Base-by-base conservation (phyloP, 345 rosid species). In the Rhodomyrtus tomentosa region DNA sequence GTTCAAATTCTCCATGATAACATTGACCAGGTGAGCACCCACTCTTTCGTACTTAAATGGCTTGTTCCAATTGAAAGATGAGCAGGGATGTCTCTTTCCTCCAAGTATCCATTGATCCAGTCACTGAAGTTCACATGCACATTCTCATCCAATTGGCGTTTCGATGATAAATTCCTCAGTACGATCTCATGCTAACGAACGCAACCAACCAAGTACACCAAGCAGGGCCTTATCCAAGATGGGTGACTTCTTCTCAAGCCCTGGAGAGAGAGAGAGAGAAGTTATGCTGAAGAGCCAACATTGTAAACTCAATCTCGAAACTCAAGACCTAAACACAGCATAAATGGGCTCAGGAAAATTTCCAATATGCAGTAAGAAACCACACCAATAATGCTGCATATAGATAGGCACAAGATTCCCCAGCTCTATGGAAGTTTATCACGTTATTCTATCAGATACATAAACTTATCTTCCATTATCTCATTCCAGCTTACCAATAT, bases 181-280 rank as follows among this genome's bases (percentile, higher is more conserved):
- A 38, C 55, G 74, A 76, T 80, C 59, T 92, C 88, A 92, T 49
- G 98, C 99, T 72, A 95, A 86, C 32, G 98, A 92, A 84, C 99
- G 91, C 81, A 95, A 84, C 98, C 98, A 96, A 83, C 94, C 90
- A 85, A 94, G 95, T 83, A 94, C 86, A 52, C 91, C 82, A 62
- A 94, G 98, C 86, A 93, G 96, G 25, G 91, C 99, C 85, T 84
- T 84, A 88, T 95, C 99, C 83, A 95, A 76, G 83, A 92, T 53
- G 27, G 88, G 90, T 82, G 96, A 93, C 89, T 87, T 96, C 89
- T 91, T 95, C 95, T 93, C 98, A 82, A 96, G 90, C 55, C 99
- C 96, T 93, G 83, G 9, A 80, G 32, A 27, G 48, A 83, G 53
- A 53, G 22, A 27, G 51, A 4, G 42, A 54, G 45, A 32, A 2